Conservation (phyloP, 768 basidiomycete species). For the Heimioporus sp. region DNA sequence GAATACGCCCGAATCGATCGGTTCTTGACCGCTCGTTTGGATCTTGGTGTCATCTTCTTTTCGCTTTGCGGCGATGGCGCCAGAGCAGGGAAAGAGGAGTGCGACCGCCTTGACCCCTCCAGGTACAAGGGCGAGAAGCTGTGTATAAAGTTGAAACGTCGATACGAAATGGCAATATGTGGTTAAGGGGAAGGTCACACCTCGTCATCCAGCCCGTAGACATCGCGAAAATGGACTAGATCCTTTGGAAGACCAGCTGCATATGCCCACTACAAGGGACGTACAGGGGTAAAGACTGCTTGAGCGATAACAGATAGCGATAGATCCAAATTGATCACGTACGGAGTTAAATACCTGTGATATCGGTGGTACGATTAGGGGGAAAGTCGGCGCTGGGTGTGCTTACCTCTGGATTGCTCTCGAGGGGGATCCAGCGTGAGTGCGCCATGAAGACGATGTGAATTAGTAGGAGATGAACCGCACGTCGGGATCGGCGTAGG, state of each 20-base stretch:
- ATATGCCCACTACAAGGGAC: slow-evolving; percentile 57
- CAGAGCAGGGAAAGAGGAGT: slow-evolving; percentile 76
- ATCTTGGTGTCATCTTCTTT: slow-evolving; percentile 61
- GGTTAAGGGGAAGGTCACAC: slow-evolving; percentile 30
- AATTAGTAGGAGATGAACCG: background rate
- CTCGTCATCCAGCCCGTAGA: slow-evolving; percentile 71
- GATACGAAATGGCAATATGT: background rate
- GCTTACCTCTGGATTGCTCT: slow-evolving; percentile 64
- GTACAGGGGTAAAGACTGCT: background rate
- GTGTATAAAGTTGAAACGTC: background rate
- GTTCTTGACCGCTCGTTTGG: slow-evolving; percentile 40
- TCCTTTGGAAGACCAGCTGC: slow-evolving; percentile 58
- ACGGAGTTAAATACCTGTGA: slow-evolving; percentile 33
- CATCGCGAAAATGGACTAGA: slow-evolving; percentile 58
- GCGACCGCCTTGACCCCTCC: slow-evolving; percentile 80
- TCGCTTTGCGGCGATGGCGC: slow-evolving; percentile 47
- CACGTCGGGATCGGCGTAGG: background rate
- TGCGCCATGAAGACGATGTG: slow-evolving; percentile 11
- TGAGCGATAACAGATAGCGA: slow-evolving; percentile 1
- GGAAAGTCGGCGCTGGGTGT: background rate
- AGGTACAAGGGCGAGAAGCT: slow-evolving; percentile 72
- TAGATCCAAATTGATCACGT: slow-evolving; percentile 3
- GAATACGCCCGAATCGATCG: slow-evolving; percentile 63
- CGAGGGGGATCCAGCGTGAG: slow-evolving; percentile 73
- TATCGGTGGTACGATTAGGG: slow-evolving; percentile 1